Evolutionary conservation across 441 rosid species (phyloP).

Genomic region (Pelargonium citronellum): DNA sequence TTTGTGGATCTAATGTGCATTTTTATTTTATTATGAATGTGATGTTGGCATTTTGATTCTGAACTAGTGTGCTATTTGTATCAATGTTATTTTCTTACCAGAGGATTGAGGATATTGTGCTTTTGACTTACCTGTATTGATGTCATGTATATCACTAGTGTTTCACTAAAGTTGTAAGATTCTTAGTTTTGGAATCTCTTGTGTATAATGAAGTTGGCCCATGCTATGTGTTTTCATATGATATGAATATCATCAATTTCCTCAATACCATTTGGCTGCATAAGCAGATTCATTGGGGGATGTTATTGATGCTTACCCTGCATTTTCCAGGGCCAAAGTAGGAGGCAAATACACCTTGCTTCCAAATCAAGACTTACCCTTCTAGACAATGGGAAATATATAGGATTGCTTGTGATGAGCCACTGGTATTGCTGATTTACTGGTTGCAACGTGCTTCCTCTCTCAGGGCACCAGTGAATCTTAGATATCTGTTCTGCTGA

Average conservation of each 20-base stretch:
- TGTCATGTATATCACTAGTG: neutral
- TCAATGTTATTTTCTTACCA: neutral
- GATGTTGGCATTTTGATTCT: conserved; percentile 4
- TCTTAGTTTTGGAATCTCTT: conserved; percentile 14
- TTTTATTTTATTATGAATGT: neutral
- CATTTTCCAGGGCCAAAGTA: conserved; percentile 45
- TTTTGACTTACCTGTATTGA: neutral
- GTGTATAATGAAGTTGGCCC: neutral
- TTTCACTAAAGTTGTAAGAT: neutral
- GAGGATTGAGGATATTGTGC: neutral
- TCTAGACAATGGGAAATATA: conserved; percentile 24
- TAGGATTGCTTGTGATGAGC: conserved; percentile 13
- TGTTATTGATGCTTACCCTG: conserved; percentile 39
- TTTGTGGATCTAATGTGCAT: neutral
- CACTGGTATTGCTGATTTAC: conserved; percentile 20
- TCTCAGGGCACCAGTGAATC: conserved; percentile 28
- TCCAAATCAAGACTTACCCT: conserved; percentile 27
- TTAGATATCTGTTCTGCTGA: conserved; percentile 22
- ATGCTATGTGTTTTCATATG: conserved; percentile 13
- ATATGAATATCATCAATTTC: conserved; percentile 17
- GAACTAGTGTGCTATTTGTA: conserved; percentile 6
- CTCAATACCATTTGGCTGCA: conserved; percentile 20
- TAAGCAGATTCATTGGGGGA: conserved; percentile 23
- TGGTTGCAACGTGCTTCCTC: conserved; percentile 22
- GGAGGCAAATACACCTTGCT: conserved; percentile 30